Conservation (phyloP, 306 rosid genomes). For the Quercus rubra region DNA sequence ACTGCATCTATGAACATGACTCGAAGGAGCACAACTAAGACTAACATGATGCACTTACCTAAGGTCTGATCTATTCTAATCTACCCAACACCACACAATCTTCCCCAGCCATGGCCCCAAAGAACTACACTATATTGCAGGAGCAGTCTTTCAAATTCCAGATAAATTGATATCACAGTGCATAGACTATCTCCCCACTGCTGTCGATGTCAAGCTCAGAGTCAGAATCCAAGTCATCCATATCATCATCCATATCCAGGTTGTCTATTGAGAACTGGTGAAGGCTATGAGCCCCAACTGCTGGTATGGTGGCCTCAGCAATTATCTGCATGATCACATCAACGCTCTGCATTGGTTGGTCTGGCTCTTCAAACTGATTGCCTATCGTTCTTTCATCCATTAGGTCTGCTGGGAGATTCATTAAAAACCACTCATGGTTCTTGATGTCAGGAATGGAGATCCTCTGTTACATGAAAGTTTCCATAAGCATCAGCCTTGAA, state of each 20-base stretch:
- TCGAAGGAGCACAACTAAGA: constrained; percentile 3
- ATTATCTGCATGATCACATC: constrained; percentile 89
- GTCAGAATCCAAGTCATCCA: constrained; percentile 74
- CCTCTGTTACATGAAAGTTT: constrained; percentile 51
- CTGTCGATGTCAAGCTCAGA: constrained; percentile 91
- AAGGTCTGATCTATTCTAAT: constrained; percentile 10
- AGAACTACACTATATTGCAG: constrained; percentile 4
- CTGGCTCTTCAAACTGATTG: constrained; percentile 78
- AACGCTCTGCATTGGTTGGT: constrained; percentile 83
- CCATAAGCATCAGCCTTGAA: constrained; percentile 19
- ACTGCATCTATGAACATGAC: constrained; percentile 12
- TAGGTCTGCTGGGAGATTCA: constrained; percentile 79
- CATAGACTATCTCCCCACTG: constrained; percentile 95
- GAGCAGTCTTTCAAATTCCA: constrained; percentile 8
- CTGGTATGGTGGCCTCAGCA: constrained; percentile 92
- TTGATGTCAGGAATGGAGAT: constrained; percentile 75
- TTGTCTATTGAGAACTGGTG: constrained; percentile 43
- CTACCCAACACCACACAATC: constrained; percentile 20
- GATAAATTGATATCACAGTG: constrained; percentile 39
- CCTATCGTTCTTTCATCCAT: constrained; percentile 60
- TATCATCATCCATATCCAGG: constrained; percentile 67
- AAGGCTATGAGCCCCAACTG: constrained; percentile 55
- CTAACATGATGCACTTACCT: background rate
- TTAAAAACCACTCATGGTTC: constrained; percentile 78
- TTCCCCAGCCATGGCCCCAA: constrained; percentile 1